Evolutionary conservation across 2,329 filamentous ascomycete species (phyloP).

Genomic region (Dothiorella sarmentorum): DNA sequence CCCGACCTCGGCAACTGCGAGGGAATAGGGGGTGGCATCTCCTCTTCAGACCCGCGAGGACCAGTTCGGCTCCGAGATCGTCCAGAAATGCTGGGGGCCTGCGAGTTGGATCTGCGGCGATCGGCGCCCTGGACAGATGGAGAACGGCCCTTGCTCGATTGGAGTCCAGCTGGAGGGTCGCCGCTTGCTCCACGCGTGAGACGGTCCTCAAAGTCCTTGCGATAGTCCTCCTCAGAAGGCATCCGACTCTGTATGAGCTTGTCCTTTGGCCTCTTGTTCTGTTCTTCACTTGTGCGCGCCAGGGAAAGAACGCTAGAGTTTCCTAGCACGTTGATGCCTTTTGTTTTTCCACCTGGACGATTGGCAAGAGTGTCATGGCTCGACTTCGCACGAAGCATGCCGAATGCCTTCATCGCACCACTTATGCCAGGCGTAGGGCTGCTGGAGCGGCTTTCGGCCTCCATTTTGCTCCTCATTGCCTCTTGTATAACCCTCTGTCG

Average conservation of each 20-base stretch:
- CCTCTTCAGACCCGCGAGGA: slow-evolving; percentile 50
- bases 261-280: not conserved
- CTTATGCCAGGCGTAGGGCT: slow-evolving; percentile 33
- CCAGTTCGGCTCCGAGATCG: slow-evolving; percentile 53
- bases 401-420: slow-evolving; percentile 55
- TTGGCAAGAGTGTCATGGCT: slow-evolving; percentile 64
- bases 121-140: slow-evolving; percentile 38
- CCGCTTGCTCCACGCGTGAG: slow-evolving; percentile 36
- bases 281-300: slow-evolving; percentile 21
- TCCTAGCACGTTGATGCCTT: slow-evolving; percentile 61
- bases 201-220: slow-evolving; percentile 30
- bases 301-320: slow-evolving; percentile 39
- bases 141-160: slow-evolving; percentile 29
- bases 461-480: slow-evolving; percentile 65
- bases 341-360: slow-evolving; percentile 47
- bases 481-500: slow-evolving; percentile 70
- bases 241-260: not conserved
- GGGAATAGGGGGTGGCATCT: slow-evolving; percentile 33
- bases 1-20: slow-evolving; percentile 26
- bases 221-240: slow-evolving; percentile 25
- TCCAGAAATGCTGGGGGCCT: slow-evolving; percentile 45
- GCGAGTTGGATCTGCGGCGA: slow-evolving; percentile 55
- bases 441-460: slow-evolving; percentile 52
- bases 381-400: slow-evolving; percentile 62
- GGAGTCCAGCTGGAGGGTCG: too few species aligned